These are phyloP conservation scores for Tilletia walkeri DNA, from an alignment of 1,284 basidiomycete species.

Conservation along the genomic window DNA sequence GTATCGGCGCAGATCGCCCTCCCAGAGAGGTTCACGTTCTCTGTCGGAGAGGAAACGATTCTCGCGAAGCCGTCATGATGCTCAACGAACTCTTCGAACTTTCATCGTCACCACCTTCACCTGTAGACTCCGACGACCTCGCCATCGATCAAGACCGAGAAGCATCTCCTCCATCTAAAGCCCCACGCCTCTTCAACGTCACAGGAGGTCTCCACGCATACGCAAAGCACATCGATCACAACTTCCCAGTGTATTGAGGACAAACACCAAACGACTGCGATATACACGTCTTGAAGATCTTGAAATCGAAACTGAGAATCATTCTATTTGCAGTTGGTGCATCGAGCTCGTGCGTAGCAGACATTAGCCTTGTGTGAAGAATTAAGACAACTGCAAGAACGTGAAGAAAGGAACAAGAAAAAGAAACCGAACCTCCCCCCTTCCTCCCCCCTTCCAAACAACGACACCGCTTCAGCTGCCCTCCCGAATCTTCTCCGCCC, in stretches of 20 bases:
- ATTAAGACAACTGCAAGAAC: no score
- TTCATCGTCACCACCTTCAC: not conserved
- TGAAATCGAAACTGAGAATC: no score
- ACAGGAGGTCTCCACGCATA: slow-evolving; percentile 41
- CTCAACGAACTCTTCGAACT: slow-evolving; percentile 51
- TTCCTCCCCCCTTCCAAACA: no score
- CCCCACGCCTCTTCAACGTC: slow-evolving; percentile 28
- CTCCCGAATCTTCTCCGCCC: slow-evolving; percentile 52
- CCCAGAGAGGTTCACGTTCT: slow-evolving; percentile 64
- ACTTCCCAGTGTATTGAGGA: slow-evolving; percentile 38
- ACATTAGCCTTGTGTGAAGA: no score
- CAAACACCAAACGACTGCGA: no score
- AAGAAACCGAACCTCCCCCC: no score
- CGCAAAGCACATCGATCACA: slow-evolving; percentile 28
- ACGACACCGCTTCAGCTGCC: not conserved
- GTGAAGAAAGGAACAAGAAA: no score
- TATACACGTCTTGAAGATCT: no score
- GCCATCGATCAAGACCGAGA: not conserved
- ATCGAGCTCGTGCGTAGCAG: no score
- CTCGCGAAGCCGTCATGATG: slow-evolving; percentile 75
- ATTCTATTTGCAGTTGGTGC: no score
- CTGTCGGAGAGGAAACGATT: slow-evolving; percentile 90
- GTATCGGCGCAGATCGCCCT: not conserved
- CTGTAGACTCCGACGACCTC: slow-evolving; percentile 31
- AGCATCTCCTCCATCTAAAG: not conserved